Evolutionary conservation across 169 alveolate species (phyloP).

Genomic region (Cytauxzoon felis): DNA sequence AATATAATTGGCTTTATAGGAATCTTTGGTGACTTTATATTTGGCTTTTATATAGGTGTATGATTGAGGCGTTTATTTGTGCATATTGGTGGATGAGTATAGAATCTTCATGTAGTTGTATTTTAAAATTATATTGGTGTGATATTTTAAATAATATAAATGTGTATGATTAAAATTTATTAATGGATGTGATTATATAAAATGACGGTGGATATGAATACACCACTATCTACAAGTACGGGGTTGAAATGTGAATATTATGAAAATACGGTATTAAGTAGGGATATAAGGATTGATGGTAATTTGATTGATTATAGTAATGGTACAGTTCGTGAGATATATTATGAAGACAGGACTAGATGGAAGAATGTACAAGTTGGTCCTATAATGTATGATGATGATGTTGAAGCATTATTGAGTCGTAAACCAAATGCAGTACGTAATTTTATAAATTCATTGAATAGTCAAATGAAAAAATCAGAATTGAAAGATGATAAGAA

Average conservation of each 20-base stretch:
- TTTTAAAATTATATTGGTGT: no score
- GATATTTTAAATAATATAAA: no score
- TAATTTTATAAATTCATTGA: conserved; percentile 39
- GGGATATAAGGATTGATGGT: no score
- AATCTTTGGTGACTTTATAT: no score
- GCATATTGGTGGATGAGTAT: no score
- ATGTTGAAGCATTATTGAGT: conserved; percentile 47
- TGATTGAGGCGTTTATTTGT: no score
- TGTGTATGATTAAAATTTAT: no score
- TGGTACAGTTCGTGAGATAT: not conserved
- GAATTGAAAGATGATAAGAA: not conserved
- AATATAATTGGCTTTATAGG: no score
- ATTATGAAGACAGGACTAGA: conserved; percentile 12
- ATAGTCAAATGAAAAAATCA: conserved; percentile 21
- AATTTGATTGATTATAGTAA: no score
- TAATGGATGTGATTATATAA: no score
- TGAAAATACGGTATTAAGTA: not conserved
- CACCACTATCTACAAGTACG: not conserved
- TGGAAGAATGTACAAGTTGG: conserved; percentile 31
- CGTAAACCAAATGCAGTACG: conserved; percentile 52
- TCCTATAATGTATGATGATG: conserved; percentile 35
- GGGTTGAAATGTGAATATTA: not conserved
- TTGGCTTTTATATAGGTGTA: no score
- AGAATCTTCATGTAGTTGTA: no score
- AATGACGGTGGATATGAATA: not conserved